phyloP scores from a whole-genome alignment of 192 early-diverging fungal genomes.

The Powellomyces hirtus region DNA sequence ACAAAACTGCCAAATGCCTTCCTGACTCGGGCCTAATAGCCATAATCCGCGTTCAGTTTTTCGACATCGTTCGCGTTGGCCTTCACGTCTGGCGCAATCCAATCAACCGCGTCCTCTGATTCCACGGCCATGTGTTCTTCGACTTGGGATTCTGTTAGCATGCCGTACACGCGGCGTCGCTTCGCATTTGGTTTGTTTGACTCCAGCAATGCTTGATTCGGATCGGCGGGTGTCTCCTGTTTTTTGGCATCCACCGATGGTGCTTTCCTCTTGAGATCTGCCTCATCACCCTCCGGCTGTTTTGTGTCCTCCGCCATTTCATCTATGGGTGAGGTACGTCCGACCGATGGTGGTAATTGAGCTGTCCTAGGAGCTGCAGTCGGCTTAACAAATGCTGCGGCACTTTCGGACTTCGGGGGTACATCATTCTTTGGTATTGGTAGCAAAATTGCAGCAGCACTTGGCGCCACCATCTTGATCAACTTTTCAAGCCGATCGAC shows the following conservation, averaged over 20 bases:
- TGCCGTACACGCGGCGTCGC: conserved; percentile 15
- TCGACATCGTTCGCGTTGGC: conserved; percentile 10
- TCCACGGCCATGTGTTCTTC: conserved; percentile 29
- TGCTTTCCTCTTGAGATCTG: too few relatives aligned
- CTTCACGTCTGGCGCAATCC: conserved; percentile 15
- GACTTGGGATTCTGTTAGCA: conserved; percentile 22
- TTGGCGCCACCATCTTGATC: conserved; percentile 26
- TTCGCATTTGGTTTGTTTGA: neutral
- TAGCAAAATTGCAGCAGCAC: neutral
- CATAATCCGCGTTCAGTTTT: conserved; percentile 27
- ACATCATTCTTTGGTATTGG: neutral
- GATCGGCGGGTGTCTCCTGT: neutral
- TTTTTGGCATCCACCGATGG: too few relatives aligned
- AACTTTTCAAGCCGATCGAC: conserved; percentile 20
- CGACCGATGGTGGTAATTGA: too few relatives aligned
- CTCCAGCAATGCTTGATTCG: neutral
- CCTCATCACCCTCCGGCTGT: too few relatives aligned
- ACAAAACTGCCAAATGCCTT: conserved; percentile 3
- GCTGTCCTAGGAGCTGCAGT: too few relatives aligned
- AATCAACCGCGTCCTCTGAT: conserved; percentile 37
- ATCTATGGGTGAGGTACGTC: too few relatives aligned
- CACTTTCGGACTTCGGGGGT: neutral
- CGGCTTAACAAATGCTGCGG: neutral
- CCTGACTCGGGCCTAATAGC: conserved; percentile 23
- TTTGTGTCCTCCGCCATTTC: too few relatives aligned